Evolutionary conservation across 140 eudicot genomes (phyloP).

Genomic region (Flaveria floridana): DNA sequence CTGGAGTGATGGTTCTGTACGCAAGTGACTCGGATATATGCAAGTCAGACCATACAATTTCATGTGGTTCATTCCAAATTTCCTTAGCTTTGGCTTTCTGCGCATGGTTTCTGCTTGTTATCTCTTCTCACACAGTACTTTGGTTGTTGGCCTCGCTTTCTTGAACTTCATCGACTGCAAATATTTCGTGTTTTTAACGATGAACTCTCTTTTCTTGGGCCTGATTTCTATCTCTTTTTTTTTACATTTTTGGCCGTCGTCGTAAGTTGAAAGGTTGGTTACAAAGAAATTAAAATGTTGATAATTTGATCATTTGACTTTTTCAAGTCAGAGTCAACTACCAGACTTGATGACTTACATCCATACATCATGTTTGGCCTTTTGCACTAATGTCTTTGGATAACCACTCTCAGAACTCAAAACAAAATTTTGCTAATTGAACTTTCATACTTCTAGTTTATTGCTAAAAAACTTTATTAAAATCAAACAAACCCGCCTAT

Average conservation of each 20-base stretch:
- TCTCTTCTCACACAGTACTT: conserved; percentile 64
- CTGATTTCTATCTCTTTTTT: neutral
- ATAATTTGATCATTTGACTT: neutral
- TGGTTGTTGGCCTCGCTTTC: conserved; percentile 68
- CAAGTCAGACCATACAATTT: conserved; percentile 34
- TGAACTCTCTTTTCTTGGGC: conserved; percentile 6
- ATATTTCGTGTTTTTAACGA: neutral
- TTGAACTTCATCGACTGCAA: conserved; percentile 28
- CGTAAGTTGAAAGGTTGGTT: neutral
- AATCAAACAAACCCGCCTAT: too few relatives aligned
- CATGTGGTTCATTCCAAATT: conserved; percentile 60
- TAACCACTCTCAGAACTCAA: neutral
- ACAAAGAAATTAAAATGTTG: neutral
- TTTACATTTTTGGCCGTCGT: neutral
- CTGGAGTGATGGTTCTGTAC: conserved; percentile 68
- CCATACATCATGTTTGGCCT: conserved; percentile 7
- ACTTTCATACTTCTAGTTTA: neutral
- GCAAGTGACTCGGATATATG: conserved; percentile 52
- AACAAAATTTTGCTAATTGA: neutral
- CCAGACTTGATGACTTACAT: neutral
- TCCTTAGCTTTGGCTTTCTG: conserved; percentile 68
- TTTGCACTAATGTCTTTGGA: neutral
- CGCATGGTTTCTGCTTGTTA: conserved; percentile 71
- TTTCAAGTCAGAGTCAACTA: conserved; percentile 2
- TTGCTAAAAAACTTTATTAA: neutral